phyloP scores from a whole-genome alignment of 2,329 filamentous ascomycete species.

The Aspergillus sp. region DNA sequence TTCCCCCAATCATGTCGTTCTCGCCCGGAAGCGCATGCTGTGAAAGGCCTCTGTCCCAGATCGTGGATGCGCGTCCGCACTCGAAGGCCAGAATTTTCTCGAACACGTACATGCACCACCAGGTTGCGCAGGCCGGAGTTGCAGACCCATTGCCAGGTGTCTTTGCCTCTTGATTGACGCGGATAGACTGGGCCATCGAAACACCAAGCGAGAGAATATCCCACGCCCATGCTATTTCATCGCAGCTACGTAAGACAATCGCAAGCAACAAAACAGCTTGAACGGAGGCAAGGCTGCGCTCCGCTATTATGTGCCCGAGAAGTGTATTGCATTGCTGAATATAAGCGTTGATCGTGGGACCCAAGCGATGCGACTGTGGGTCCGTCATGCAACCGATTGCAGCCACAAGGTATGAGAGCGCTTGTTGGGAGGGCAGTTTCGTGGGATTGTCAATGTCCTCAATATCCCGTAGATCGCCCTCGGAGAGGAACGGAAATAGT shows the following conservation, averaged over 20 bases:
- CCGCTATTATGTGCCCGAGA: conserved; percentile 3
- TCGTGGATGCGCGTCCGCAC: conserved; percentile 2
- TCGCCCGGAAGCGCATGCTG: neutral
- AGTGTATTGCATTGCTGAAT: conserved; percentile 1
- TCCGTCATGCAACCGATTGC: neutral
- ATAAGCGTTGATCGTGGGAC: neutral
- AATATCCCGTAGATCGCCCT: neutral
- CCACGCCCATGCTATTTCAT: conserved; percentile 11
- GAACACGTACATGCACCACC: conserved; percentile 15
- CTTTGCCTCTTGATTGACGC: neutral
- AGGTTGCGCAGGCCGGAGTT: neutral
- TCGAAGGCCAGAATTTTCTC: conserved; percentile 14
- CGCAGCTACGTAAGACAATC: conserved; percentile 1
- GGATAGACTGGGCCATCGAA: conserved; percentile 8
- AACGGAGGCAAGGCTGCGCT: neutral
- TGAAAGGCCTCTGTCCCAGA: conserved; percentile 2
- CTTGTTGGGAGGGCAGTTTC: neutral
- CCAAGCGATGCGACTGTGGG: neutral
- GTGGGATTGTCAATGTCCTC: neutral
- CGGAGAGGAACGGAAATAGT: neutral
- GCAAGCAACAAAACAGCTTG: conserved; percentile 5
- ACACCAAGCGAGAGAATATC: conserved; percentile 5
- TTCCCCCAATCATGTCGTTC: too few relatives aligned
- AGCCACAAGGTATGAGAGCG: neutral
- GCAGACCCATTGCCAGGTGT: too few relatives aligned